phyloP scores from a whole-genome alignment of 306 rosid species.

The Citrullus colocynthis region DNA sequence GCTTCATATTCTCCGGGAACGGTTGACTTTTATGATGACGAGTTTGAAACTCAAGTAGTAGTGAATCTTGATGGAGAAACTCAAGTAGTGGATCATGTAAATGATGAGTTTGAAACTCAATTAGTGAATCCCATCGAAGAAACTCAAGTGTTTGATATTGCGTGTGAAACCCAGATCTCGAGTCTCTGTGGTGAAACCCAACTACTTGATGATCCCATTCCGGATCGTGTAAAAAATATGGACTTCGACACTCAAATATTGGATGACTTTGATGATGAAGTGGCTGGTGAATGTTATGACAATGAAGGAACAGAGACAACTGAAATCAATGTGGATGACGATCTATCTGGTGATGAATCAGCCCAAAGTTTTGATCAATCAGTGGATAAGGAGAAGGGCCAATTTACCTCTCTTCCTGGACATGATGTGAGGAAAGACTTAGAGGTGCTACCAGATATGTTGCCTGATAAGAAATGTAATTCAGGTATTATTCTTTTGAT shows the following conservation, averaged over 20 bases:
- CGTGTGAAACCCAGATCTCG: slow-evolving; percentile 23
- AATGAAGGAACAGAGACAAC: slow-evolving; percentile 35
- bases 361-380: slow-evolving; percentile 8
- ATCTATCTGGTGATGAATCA: slow-evolving; percentile 16
- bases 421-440: slow-evolving; percentile 6
- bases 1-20: slow-evolving; percentile 24
- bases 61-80: slow-evolving; percentile 10
- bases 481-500: slow-evolving; percentile 31
- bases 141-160: slow-evolving; percentile 33
- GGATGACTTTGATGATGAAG: slow-evolving; percentile 22
- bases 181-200: slow-evolving; percentile 21
- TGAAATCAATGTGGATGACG: slow-evolving; percentile 32
- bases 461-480: slow-evolving; percentile 7
- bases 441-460: slow-evolving; percentile 4
- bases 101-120: slow-evolving; percentile 32
- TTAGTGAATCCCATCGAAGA: slow-evolving; percentile 30
- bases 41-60: slow-evolving; percentile 32
- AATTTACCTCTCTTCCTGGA: not conserved
- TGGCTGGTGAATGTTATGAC: slow-evolving; percentile 13
- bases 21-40: slow-evolving; percentile 20
- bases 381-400: slow-evolving; percentile 8
- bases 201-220: slow-evolving; percentile 28
- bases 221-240: slow-evolving; percentile 10
- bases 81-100: slow-evolving; percentile 15
- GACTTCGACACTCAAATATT: slow-evolving; percentile 29